These are phyloP conservation scores for Diaporthe australafricana DNA, from an alignment of 2,329 filamentous ascomycete species.

Conservation along the genomic window DNA sequence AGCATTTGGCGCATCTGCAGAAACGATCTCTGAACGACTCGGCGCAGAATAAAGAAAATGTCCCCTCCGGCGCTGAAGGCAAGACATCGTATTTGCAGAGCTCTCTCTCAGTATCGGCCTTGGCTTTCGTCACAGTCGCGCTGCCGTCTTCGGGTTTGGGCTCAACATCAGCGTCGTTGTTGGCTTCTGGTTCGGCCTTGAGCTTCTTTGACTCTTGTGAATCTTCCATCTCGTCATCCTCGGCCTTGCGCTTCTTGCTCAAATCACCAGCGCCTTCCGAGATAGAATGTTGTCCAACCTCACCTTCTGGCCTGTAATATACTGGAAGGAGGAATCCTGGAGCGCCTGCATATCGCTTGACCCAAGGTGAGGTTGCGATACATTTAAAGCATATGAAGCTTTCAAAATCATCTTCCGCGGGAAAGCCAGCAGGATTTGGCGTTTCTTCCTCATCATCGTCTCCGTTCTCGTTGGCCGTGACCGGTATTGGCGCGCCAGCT, in stretches of 20 bases:
- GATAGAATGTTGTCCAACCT: conserved; percentile 35
- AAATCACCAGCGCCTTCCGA: conserved; percentile 3
- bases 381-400: conserved; percentile 96
- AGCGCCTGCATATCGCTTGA: conserved; percentile 86
- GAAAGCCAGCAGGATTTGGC: conserved; percentile 86
- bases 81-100: conserved; percentile 73
- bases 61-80: conserved; percentile 63
- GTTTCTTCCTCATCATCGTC: conserved; percentile 67
- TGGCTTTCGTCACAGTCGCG: conserved; percentile 29
- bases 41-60: conserved; percentile 86
- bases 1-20: conserved; percentile 87
- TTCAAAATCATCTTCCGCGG: conserved; percentile 88
- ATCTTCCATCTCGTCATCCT: conserved; percentile 59
- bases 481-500: conserved; percentile 31
- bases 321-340: conserved; percentile 83
- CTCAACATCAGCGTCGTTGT: conserved; percentile 36
- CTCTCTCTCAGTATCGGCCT: conserved; percentile 35
- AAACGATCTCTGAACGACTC: conserved; percentile 83
- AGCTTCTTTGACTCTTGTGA: conserved; percentile 60
- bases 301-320: conserved; percentile 53
- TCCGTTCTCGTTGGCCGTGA: conserved; percentile 42
- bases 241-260: conserved; percentile 75
- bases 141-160: conserved; percentile 30
- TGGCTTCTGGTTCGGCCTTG: conserved; percentile 55
- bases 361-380: conserved; percentile 87